Base-by-base conservation (phyloP, 2,329 filamentous ascomycete species). In the Sclerotinia subarctica region DNA sequence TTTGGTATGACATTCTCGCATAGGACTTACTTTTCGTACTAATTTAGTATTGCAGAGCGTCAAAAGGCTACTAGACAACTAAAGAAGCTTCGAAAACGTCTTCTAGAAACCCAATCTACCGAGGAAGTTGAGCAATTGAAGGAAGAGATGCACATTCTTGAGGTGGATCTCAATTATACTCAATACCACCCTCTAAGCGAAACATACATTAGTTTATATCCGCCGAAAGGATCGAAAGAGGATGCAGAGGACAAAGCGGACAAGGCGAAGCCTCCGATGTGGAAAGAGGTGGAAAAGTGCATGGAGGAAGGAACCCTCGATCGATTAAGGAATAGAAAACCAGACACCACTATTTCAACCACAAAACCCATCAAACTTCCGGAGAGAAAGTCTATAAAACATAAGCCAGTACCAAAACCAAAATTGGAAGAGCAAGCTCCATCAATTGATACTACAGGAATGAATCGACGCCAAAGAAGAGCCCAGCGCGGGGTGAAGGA, bases 101-200 rank as follows among this genome's bases (percentile, higher is more conserved):
- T 91, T 51, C 79, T 83, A 24, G 79, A 82, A 58, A 78, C 82
- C 24, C 81, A 82, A 64, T 83, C 85, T 47, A 77, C 82, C 1
- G 81, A 84, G 59, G 85, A 88, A 72, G 79, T 80, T 47, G 80
- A 83, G 63, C 78, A 78, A 66, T 77, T 91, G 60, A 80, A 85
- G 72, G 78, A 78, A 8, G 82, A 88, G 69, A 80, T 91, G n/a
- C 89, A 92, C 76, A 81, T 86, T 32, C 87, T 87, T 35, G 85
- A 93, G 75, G 86, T 94, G 17, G 91, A 94, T 75, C 81, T 91
- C 70, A 88, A 91, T 73, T 95, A 95, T 76, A 87, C 91, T 1
- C 84, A 86, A 65, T 90, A 89, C 78, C 91, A 86, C 70, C 92
- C 92, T 1, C 85, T 91, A 56, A 82, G 88, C 74, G 87, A 91